Evolutionary conservation across 768 basidiomycete species (phyloP), one percentile per base, ranked within the genome.

Genomic region (Auriscalpium vulgare): DNA sequence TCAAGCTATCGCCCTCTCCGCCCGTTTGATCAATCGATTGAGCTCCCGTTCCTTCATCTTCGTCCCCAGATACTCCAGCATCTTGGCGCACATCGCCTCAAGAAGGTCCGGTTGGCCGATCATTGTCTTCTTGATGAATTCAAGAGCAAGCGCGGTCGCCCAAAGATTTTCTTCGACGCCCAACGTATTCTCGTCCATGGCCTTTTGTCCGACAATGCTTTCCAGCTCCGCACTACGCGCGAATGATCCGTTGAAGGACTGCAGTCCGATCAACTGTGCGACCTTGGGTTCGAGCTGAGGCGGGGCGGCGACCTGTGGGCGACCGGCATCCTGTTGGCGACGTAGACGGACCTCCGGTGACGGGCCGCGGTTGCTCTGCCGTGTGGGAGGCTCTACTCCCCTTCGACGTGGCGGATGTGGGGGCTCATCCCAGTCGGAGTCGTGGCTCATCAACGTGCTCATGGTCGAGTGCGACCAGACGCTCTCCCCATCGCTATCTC

Each of bases 221-320:
- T 59, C 59, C 8, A 81, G 65, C 0, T 61, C 43, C 3, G 71
- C 60, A 36, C 68, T 60, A 1, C 67, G 56, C 8, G 61, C n/a
- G 64, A 79, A 83, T 1, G 79, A 79, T 0, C 83, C 83, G 51
- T 82, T 76, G 29, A 71, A 71, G 2, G 58, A 48, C 67, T 80
- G 78, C 14, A 76, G 56, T 16, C 59, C 58, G 10, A 78, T 64
- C 43, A 82, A 63, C 4, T 67, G 53, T 16, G 74, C 58, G 6
- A 77, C 71, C 23, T 68, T 63, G 4, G 38, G 51, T 2, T 62
- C 19, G 10, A 74, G 46, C 0, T 62, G 61, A 14, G 44, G 46
- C 56, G 58, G 10, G 8, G 38, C 50, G 35, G 73, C 11, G 70
- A 67, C 2, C 64, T 64, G 8, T 67, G 68, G 57, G 63, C 61